A percentile compares a stretch with the other conserved stretches of the same genome.
Conservation (phyloP, 2,329 filamentous ascomycete genomes). For the Teratosphaeria epicoccoides region DNA sequence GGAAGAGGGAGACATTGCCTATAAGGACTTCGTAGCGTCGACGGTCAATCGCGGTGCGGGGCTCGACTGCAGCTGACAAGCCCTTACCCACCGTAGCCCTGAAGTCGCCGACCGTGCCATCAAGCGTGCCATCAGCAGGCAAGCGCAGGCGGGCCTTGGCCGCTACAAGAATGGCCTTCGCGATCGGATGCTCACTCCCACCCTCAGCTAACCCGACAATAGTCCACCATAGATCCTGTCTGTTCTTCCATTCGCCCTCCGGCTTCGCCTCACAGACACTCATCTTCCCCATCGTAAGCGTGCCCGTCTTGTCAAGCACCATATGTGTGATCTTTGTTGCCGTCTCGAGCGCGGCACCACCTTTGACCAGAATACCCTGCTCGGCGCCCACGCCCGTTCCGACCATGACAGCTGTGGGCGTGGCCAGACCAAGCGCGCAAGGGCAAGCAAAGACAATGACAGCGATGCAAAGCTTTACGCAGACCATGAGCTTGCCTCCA, state of each 20-base stretch:
- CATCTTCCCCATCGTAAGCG: slow-evolving; percentile 91
- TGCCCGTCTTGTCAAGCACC: slow-evolving; percentile 92
- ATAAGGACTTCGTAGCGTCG: slow-evolving; percentile 68
- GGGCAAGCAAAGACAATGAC: slow-evolving; percentile 98
- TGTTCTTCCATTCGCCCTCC: slow-evolving; percentile 56
- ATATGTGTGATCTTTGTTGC: slow-evolving; percentile 84
- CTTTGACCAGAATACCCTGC: slow-evolving; percentile 95
- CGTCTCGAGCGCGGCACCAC: slow-evolving; percentile 80
- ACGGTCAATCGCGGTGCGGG: slow-evolving; percentile 55
- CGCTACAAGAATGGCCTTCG: slow-evolving; percentile 68
- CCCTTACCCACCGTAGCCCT: slow-evolving; percentile 73
- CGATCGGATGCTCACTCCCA: slow-evolving; percentile 91
- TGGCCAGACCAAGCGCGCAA: slow-evolving; percentile 89
- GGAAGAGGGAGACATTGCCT: slow-evolving; percentile 71
- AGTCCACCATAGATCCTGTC: slow-evolving; percentile 82
- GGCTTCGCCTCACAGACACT: slow-evolving; percentile 66
- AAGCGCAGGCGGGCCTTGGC: slow-evolving; percentile 69
- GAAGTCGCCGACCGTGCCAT: slow-evolving; percentile 80
- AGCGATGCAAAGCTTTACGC: slow-evolving; percentile 92
- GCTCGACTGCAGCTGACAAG: slow-evolving; percentile 71
- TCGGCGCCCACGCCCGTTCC: slow-evolving; percentile 94
- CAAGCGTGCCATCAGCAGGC: slow-evolving; percentile 59
- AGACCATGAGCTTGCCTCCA: slow-evolving; percentile 92
- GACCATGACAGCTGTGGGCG: slow-evolving; percentile 96
- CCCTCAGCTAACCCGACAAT: slow-evolving; percentile 90